Percentiles rank a stretch among this genome's conserved stretches.
phyloP scores from a whole-genome alignment of 2,329 filamentous ascomycete species.

The Trichophyton mentagrophytes region DNA sequence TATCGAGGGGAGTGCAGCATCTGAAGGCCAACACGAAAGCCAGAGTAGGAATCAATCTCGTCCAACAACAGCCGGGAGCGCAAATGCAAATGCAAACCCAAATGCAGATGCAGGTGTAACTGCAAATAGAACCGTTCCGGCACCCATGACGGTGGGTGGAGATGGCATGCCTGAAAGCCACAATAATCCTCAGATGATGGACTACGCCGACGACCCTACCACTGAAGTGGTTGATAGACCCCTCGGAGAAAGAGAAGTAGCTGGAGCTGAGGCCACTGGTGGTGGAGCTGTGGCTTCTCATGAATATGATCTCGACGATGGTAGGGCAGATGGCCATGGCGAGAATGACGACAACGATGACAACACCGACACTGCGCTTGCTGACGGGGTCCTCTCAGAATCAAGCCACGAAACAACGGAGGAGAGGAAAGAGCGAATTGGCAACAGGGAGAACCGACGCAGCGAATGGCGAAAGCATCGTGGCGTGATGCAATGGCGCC shows the following conservation, averaged over 20 bases:
- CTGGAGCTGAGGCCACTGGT: not conserved
- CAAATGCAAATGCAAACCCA: not conserved
- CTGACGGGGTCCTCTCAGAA: not conserved
- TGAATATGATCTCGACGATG: not conserved
- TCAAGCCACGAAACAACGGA: constrained; percentile 12
- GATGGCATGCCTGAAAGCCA: not conserved
- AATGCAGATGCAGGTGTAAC: not conserved
- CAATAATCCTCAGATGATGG: not conserved
- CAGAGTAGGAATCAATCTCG: not conserved
- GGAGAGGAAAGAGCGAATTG: constrained; percentile 13
- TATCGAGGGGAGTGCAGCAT: not conserved
- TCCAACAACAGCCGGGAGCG: not conserved
- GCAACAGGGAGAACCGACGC: constrained; percentile 29
- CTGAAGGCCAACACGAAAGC: not conserved
- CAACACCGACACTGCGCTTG: constrained; percentile 6
- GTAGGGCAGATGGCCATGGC: constrained; percentile 3
- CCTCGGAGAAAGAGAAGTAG: not conserved
- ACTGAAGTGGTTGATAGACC: not conserved
- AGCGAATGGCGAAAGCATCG: constrained; percentile 69
- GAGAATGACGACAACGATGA: constrained; percentile 5
- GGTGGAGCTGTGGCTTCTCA: not conserved
- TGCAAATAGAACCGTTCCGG: not conserved
- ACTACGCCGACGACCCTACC: not conserved
- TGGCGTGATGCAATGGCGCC: constrained; percentile 90
- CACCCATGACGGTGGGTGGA: not conserved